Conservation (phyloP, 192 early-diverging fungal genomes). For the Coemansia sp. region DNA sequence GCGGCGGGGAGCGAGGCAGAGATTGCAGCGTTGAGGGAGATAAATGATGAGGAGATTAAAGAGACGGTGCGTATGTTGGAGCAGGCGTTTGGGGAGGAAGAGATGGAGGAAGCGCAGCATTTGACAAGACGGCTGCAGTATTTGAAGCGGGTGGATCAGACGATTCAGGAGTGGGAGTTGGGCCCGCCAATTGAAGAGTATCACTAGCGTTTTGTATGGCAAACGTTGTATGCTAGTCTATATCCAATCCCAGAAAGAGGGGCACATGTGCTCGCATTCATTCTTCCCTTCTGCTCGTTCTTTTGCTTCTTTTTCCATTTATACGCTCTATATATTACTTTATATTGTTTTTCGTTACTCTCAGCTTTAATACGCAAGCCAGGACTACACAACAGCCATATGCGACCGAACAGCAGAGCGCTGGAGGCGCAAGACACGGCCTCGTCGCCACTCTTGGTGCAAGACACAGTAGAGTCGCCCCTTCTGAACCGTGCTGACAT, state of each 20-base stretch:
- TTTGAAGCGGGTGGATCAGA: constrained; percentile 37
- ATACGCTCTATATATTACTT: not conserved
- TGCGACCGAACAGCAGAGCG: not conserved
- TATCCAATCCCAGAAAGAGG: no score
- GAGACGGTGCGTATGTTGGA: constrained; percentile 36
- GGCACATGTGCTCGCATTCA: not conserved
- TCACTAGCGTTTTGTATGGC: constrained; percentile 6
- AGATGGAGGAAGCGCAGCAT: constrained; percentile 62
- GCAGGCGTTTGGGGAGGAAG: constrained; percentile 57
- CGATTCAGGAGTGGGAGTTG: constrained; percentile 44
- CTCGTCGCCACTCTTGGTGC: constrained; percentile 36
- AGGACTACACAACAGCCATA: not conserved
- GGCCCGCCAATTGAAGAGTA: constrained; percentile 19
- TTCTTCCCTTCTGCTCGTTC: not conserved
- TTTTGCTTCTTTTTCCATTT: not conserved
- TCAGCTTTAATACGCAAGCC: no score
- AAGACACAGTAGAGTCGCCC: constrained; percentile 32
- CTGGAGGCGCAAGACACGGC: constrained; percentile 2
- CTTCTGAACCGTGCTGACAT: constrained; percentile 19
- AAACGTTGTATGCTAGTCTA: no score
- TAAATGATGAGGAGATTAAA: constrained; percentile 61
- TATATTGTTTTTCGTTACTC: no score
- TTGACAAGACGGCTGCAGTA: constrained; percentile 75
- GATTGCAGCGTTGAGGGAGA: constrained; percentile 57
- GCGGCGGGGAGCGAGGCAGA: constrained; percentile 64